Conservation (phyloP, 768 basidiomycete genomes). For the Cantharellus anzutake region DNA sequence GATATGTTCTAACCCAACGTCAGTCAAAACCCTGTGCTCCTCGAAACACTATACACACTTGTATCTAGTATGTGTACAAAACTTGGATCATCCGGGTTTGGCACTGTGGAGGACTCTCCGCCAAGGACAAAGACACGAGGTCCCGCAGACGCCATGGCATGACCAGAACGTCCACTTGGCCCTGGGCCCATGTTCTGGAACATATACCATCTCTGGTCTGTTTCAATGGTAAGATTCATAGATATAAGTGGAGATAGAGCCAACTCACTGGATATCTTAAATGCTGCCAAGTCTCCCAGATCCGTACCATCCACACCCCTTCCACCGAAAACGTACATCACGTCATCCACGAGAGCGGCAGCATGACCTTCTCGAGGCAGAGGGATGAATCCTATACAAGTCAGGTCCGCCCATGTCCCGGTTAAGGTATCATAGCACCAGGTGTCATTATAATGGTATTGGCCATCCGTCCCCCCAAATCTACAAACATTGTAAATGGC, state of each 20-base stretch:
- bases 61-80: constrained; percentile 89
- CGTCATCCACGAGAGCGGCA: constrained; percentile 89
- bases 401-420: constrained; percentile 72
- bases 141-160: constrained; percentile 93
- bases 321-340: constrained; percentile 94
- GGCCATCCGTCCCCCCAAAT: constrained; percentile 97
- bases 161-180: constrained; percentile 81
- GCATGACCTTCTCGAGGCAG: constrained; percentile 92
- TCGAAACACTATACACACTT: constrained; percentile 33
- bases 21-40: constrained; percentile 61
- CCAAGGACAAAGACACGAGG: constrained; percentile 83
- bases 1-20: not conserved
- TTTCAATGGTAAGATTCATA: not conserved
- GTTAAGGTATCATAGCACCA: constrained; percentile 83
- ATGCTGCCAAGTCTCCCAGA: constrained; percentile 82
- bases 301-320: constrained; percentile 95
- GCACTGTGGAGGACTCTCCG: constrained; percentile 69
- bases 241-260: not conserved
- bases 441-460: constrained; percentile 97
- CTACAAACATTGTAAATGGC: constrained; percentile 21
- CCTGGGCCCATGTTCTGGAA: constrained; percentile 99
- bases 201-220: constrained; percentile 99
- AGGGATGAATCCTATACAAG: constrained; percentile 93
- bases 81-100: constrained; percentile 58
- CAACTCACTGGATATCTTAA: constrained; percentile 89